Base-by-base conservation (phyloP, 768 basidiomycete genomes). In the Panaeolus papilionaceus region DNA sequence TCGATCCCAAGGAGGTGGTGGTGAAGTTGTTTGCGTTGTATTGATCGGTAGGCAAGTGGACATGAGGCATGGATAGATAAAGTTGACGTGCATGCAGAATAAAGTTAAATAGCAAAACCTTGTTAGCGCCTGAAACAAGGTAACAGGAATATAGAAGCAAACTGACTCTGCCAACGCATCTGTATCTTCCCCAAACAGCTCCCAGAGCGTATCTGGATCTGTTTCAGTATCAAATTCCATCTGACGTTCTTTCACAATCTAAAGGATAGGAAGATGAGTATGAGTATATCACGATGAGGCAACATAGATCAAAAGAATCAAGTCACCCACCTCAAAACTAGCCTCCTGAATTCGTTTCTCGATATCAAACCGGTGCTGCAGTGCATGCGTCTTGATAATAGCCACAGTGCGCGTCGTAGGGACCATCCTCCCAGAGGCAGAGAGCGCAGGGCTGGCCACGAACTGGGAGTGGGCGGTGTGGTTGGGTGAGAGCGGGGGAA, bases 221-320 rank as follows among this genome's bases (percentile, higher is more conserved):
- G 89, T 86, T 73, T 94, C 93, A 16, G 88, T 85, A 73, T 94
- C 93, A 72, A 95, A 94, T 70, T 92, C 92, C 90, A 95, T 93
- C 77, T 93, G 93, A 20, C 94, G 81, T 77, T 94, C 94, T 78
- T 95, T 95, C 67, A 93, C 88, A 73, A 95, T 93, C 92, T 74
- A 38, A 5, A 44, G 26, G 14, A 37, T 10, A 14, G 28, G 26
- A 58, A 12, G 6, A 62, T 20, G 75, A 38, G 69, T 49, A 68
- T 8, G 47, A 20, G n/a, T 2, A 20, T 20, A 14, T 23, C 8
- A 9, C 1, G 2, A 14, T 26, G n/a, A 68, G 23, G 42, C 65
- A 61, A 69, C 45, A 66, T 70, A 42, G 71, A 64, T 61, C 42
- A 47, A 16, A 51, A 37, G 37, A 5, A 47, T 23, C 10, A 51